These are phyloP conservation scores for Schizonepeta tenuifolia DNA, from an alignment of 257 asterid species.

Conservation along the genomic window DNA sequence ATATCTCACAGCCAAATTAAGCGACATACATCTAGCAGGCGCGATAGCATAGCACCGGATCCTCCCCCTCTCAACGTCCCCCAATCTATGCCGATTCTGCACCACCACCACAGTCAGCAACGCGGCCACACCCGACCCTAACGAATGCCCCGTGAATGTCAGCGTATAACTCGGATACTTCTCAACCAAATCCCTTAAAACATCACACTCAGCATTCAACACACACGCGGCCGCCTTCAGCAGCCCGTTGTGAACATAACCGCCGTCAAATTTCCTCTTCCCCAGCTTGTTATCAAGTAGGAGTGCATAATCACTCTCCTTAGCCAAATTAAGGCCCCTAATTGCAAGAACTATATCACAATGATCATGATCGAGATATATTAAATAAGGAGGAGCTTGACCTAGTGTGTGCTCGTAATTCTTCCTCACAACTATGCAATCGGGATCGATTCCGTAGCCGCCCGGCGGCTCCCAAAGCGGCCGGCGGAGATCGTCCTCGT, in stretches of 20 bases:
- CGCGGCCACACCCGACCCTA: constrained; percentile 91
- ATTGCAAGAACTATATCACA: constrained; percentile 82
- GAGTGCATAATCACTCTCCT: constrained; percentile 82
- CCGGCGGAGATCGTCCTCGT: constrained; percentile 66
- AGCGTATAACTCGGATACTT: constrained; percentile 66
- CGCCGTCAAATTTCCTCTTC: constrained; percentile 74
- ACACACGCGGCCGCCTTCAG: constrained; percentile 76
- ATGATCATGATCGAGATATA: constrained; percentile 77
- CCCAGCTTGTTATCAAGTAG: constrained; percentile 85
- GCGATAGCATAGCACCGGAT: constrained; percentile 87
- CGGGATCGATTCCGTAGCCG: constrained; percentile 74
- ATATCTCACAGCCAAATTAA: constrained; percentile 86
- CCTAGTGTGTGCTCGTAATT: constrained; percentile 65
- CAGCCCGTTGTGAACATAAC: constrained; percentile 86
- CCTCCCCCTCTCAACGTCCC: constrained; percentile 70
- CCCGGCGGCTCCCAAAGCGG: constrained; percentile 86
- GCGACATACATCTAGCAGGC: constrained; percentile 90
- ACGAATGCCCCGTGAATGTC: constrained; percentile 82
- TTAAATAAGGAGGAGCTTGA: constrained; percentile 68
- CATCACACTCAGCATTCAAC: constrained; percentile 60
- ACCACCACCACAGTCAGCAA: constrained; percentile 75
- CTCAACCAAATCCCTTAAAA: constrained; percentile 61
- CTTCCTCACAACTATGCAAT: constrained; percentile 58
- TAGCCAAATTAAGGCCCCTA: constrained; percentile 84
- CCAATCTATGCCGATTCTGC: constrained; percentile 60